Percentiles rank a stretch among this genome's conserved stretches.
Conservation (phyloP, 305 asterid species). For the Salvia sclarea region DNA sequence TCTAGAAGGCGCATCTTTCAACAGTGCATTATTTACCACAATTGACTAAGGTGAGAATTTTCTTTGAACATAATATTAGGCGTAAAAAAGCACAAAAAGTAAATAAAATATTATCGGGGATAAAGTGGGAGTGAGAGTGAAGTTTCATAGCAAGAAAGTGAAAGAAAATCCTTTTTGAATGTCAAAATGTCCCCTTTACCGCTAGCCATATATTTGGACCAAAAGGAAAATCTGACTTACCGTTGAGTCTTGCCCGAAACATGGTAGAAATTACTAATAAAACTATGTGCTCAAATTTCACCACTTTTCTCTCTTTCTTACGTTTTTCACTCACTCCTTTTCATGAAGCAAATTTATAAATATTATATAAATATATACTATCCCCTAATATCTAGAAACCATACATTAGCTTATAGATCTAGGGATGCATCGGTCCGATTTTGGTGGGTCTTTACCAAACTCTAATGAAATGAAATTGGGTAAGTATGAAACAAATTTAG, state of each 20-base stretch:
- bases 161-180: slow-evolving; percentile 10
- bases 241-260: slow-evolving; percentile 14
- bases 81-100: neutral
- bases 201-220: slow-evolving; percentile 30
- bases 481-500: no score
- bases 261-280: slow-evolving; percentile 14
- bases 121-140: slow-evolving; percentile 27
- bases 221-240: neutral
- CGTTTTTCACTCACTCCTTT: neutral
- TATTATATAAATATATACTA: no score
- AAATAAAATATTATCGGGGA: neutral
- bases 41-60: neutral
- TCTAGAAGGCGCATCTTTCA: neutral
- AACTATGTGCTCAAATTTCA: slow-evolving; percentile 22
- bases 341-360: neutral
- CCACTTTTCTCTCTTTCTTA: slow-evolving; percentile 8
- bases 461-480: no score
- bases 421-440: no score
- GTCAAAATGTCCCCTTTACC: slow-evolving; percentile 27
- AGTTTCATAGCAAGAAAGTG: slow-evolving; percentile 36
- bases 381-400: neutral
- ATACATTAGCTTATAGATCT: no score
- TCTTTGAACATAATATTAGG: neutral
- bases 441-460: no score
- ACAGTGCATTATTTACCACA: neutral